A percentile compares a stretch with the other conserved stretches of the same genome.
Evolutionary conservation across 2,329 filamentous ascomycete genomes (phyloP).

Genomic region (Salinomyces thailandicus): DNA sequence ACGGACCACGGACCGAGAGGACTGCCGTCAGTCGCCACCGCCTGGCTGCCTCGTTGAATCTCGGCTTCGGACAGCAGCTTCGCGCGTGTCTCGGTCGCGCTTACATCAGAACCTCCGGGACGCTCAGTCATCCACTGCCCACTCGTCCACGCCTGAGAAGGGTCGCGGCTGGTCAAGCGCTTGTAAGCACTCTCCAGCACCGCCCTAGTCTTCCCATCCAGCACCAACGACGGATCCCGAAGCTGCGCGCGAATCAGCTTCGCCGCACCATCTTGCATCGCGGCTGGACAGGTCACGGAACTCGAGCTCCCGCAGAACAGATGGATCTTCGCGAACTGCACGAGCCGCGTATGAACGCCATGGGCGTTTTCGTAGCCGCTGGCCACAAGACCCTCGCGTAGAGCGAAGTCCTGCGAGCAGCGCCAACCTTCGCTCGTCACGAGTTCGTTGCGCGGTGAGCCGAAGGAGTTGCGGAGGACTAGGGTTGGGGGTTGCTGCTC

Average conservation of each 20-base stretch:
- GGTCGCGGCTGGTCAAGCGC: neutral
- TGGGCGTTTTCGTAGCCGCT: neutral
- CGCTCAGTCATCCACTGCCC: slow-evolving; percentile 73
- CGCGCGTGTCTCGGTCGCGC: slow-evolving; percentile 51
- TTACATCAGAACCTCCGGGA: slow-evolving; percentile 58
- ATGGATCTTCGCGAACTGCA: neutral
- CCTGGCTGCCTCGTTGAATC: no score
- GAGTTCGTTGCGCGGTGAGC: neutral
- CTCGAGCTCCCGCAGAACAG: slow-evolving; percentile 1
- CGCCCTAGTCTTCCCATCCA: neutral
- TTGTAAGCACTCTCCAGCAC: neutral
- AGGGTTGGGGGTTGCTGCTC: neutral
- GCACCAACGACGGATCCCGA: no score
- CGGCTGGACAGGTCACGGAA: neutral
- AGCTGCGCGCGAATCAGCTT: neutral
- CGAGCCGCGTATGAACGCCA: neutral
- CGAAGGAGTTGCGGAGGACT: neutral
- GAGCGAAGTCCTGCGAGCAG: neutral
- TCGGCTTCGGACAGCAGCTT: neutral
- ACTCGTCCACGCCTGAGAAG: slow-evolving; percentile 52
- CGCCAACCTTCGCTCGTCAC: neutral
- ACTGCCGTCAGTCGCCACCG: neutral
- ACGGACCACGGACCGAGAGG: slow-evolving; percentile 22
- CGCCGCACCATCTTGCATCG: slow-evolving; percentile 2
- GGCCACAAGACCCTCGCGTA: neutral